These are phyloP conservation scores for Phytophthora fragariaefolia DNA, from an alignment of 352 stramenopile genomes.

Conservation along the genomic window DNA sequence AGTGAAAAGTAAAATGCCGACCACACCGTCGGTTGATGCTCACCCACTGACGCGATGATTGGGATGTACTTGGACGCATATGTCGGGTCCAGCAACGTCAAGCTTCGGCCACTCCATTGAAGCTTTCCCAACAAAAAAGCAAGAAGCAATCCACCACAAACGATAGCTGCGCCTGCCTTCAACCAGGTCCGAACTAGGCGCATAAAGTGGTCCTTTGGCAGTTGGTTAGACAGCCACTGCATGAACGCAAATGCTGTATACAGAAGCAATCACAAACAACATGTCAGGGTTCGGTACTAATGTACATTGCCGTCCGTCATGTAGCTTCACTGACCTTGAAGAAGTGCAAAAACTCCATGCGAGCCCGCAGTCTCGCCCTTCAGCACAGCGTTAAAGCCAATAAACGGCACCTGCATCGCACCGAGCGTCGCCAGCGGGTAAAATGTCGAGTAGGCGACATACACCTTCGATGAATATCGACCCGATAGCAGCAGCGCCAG, in stretches of 20 bases:
- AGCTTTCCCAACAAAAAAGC: conserved; percentile 77
- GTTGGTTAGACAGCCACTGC: conserved; percentile 55
- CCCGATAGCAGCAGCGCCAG: conserved; percentile 91
- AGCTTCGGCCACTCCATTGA: conserved; percentile 91
- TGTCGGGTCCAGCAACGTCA: conserved; percentile 93
- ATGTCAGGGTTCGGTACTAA: conserved; percentile 21
- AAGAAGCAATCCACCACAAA: conserved; percentile 47
- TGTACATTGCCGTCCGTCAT: not conserved
- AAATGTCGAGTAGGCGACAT: conserved; percentile 98
- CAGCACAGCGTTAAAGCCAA: conserved; percentile 96
- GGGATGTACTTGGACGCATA: conserved; percentile 96
- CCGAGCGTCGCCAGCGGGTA: conserved; percentile 96
- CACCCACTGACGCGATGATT: conserved; percentile 94
- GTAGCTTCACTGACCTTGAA: conserved; percentile 69
- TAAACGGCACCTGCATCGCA: conserved; percentile 98
- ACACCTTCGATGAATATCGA: conserved; percentile 92
- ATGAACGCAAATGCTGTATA: conserved; percentile 57
- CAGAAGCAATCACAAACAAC: conserved; percentile 17
- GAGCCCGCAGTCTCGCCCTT: conserved; percentile 80
- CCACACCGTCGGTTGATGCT: conserved; percentile 95
- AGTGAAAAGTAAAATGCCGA: conserved; percentile 93
- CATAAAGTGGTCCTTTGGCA: conserved; percentile 56
- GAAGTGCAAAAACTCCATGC: conserved; percentile 94
- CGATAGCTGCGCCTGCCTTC: conserved; percentile 38
- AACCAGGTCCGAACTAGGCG: conserved; percentile 53